Base-by-base conservation (phyloP, 306 rosid species). In the Heteromeles arbutifolia region DNA sequence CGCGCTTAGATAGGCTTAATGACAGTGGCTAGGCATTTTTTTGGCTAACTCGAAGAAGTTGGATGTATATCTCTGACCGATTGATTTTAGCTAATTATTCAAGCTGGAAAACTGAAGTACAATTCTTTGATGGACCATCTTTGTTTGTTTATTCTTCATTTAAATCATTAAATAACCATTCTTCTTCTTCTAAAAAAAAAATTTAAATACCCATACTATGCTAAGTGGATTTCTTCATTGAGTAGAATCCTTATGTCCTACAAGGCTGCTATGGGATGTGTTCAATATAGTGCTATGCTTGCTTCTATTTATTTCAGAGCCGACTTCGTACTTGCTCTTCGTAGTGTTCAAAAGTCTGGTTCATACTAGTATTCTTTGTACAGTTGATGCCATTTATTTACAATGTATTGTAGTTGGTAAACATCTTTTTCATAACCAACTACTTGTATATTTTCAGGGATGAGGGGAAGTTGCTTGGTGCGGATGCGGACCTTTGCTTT, bases 391-490 rank as follows among this genome's bases (percentile, higher is more conserved):
- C 24, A 56, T 56, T 56, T 22, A 4, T 48, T 17, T 4, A 48
- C 2, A 8, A 48, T 14, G 15, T 48, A 48, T 4, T 48, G 53
- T 17, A 4, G 53, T 48, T 48, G 53, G 53, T 26, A 26, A 59
- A 61, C 31, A 10, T 25, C 28, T 26, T 61, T 61, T 62, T 8
- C 4, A 2, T 34, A 22, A 15, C 41, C 13, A 25, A 32, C 17
- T 52, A 4, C 21, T 53, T 54, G 8, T 41, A 25, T n/a, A 18
- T 54, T 50, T 67, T 72, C 82, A 82, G 82, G 76, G 82, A 39
- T 73, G 76, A 80, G 45, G 66, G 18, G 67, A 69, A 77, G 54
- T 56, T 8, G 31, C 54, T 24, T 70, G 77, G 28, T 52, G 77
- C 62, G 11, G 52, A 70, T 69, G 34, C 1, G 8, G 34, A 21